A percentile compares a stretch with the other conserved stretches of the same genome.
phyloP scores from a whole-genome alignment of 768 basidiomycete genomes.

The Hemileccinum impolitum region DNA sequence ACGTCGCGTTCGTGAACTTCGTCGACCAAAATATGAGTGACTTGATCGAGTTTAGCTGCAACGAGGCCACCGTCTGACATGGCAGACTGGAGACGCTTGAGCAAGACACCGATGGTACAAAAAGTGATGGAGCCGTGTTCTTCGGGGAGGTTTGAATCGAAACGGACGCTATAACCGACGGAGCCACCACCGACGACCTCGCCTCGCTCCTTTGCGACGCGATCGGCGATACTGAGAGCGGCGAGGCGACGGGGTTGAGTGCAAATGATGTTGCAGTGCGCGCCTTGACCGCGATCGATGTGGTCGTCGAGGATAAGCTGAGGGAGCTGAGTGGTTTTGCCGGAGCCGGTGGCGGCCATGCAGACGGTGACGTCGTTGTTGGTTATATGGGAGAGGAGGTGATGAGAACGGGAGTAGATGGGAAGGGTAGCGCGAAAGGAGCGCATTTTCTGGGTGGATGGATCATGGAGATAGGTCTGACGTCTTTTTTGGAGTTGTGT shows the following conservation, averaged over 20 bases:
- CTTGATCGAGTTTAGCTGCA: slow-evolving; percentile 55
- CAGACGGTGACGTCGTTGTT: slow-evolving; percentile 83
- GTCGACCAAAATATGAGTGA: slow-evolving; percentile 91
- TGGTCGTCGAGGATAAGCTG: slow-evolving; percentile 86
- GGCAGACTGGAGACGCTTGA: slow-evolving; percentile 79
- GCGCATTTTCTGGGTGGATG: slow-evolving; percentile 64
- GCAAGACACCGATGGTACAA: slow-evolving; percentile 89
- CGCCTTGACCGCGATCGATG: slow-evolving; percentile 75
- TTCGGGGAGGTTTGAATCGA: slow-evolving; percentile 77
- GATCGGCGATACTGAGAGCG: slow-evolving; percentile 87
- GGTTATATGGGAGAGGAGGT: slow-evolving; percentile 65
- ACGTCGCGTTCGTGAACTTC: slow-evolving; percentile 96
- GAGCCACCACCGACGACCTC: slow-evolving; percentile 60
- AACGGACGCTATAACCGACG: slow-evolving; percentile 91
- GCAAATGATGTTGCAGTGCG: slow-evolving; percentile 84
- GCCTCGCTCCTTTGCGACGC: slow-evolving; percentile 86
- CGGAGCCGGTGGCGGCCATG: slow-evolving; percentile 88
- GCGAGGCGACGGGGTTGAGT: slow-evolving; percentile 92
- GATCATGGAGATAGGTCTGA: slow-evolving; percentile 57
- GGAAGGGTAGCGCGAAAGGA: slow-evolving; percentile 66
- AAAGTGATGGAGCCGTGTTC: slow-evolving; percentile 85
- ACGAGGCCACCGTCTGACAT: slow-evolving; percentile 42
- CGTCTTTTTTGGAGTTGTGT: slow-evolving; percentile 49
- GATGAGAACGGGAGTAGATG: slow-evolving; percentile 63
- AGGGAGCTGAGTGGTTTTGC: slow-evolving; percentile 94